phyloP scores from a whole-genome alignment of 2,329 filamentous ascomycete species.

The Fusarium sublunatum region DNA sequence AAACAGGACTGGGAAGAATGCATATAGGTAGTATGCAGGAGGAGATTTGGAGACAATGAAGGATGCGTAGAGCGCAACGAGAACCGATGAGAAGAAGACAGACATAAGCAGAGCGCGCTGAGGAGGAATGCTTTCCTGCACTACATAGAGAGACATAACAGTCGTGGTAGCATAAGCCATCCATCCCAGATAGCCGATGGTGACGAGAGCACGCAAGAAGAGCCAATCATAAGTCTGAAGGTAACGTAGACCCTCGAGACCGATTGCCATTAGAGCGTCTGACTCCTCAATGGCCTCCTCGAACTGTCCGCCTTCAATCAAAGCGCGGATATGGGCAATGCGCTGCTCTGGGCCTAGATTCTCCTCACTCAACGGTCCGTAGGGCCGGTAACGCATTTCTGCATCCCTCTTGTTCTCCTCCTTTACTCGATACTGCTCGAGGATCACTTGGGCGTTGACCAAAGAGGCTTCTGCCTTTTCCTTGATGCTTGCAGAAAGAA shows the following conservation, averaged over 20 bases:
- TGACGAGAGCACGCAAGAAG: constrained; percentile 89
- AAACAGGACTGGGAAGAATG: constrained; percentile 91
- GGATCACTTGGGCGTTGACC: constrained; percentile 84
- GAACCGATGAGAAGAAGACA: constrained; percentile 77
- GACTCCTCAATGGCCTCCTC: constrained; percentile 85
- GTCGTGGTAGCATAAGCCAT: constrained; percentile 91
- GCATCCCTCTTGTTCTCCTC: constrained; percentile 83
- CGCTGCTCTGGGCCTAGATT: constrained; percentile 73
- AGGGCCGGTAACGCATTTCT: constrained; percentile 82
- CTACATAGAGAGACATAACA: constrained; percentile 87
- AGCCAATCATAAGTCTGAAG: constrained; percentile 99
- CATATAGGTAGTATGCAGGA: constrained; percentile 88
- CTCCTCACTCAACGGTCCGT: constrained; percentile 72
- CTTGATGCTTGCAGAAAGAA: constrained; percentile 75
- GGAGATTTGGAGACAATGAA: constrained; percentile 85
- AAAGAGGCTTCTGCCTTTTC: constrained; percentile 88
- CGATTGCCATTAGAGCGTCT: constrained; percentile 78
- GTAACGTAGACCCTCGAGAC: constrained; percentile 87
- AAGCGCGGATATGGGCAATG: constrained; percentile 71
- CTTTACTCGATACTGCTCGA: constrained; percentile 97
- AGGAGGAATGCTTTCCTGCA: constrained; percentile 75
- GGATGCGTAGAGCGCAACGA: constrained; percentile 81
- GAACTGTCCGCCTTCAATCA: constrained; percentile 74
- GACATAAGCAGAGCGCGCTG: constrained; percentile 70
- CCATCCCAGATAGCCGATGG: constrained; percentile 92